A percentile compares a stretch with the other conserved stretches of the same genome.
phyloP scores from a whole-genome alignment of 2,329 filamentous ascomycete genomes.

The Ceratocystis variospora region DNA sequence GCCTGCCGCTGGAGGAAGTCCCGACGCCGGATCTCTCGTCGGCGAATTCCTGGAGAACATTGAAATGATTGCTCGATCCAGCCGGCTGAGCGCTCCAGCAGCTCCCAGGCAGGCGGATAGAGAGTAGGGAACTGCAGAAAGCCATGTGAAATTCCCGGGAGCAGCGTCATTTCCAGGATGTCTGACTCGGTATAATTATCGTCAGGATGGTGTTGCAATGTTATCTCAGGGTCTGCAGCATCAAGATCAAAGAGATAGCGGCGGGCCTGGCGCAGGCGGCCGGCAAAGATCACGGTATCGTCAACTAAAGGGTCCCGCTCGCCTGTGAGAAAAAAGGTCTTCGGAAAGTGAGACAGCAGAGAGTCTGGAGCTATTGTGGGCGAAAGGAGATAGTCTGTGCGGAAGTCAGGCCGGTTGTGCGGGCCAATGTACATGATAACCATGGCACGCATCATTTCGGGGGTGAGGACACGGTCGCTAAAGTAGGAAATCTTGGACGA shows the following conservation, averaged over 20 bases:
- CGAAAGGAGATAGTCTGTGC: slow-evolving; percentile 77
- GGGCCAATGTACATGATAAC: slow-evolving; percentile 95
- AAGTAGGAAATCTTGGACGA: slow-evolving; percentile 98
- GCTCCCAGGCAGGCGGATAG: slow-evolving; percentile 81
- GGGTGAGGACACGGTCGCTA: slow-evolving; percentile 84
- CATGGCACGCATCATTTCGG: slow-evolving; percentile 99
- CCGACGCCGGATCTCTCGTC: slow-evolving; percentile 10
- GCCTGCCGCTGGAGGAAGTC: slow-evolving; percentile 8
- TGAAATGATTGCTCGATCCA: slow-evolving; percentile 74
- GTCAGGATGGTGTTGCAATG: slow-evolving; percentile 30
- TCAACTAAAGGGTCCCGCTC: slow-evolving; percentile 92
- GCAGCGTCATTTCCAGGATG: slow-evolving; percentile 59
- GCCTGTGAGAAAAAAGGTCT: slow-evolving; percentile 85
- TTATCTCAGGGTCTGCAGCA: slow-evolving; percentile 10
- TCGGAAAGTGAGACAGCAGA: slow-evolving; percentile 75
- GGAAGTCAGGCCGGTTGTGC: slow-evolving; percentile 84
- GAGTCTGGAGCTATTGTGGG: slow-evolving; percentile 79
- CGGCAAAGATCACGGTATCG: slow-evolving; percentile 92
- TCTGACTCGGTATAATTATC: slow-evolving; percentile 22
- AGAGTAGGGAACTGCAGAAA: slow-evolving; percentile 83
- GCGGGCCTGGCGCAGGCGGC: slow-evolving; percentile 53
- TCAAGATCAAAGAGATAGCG: slow-evolving; percentile 18
- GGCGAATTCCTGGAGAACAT: slow-evolving; percentile 2
- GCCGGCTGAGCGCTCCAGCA: slow-evolving; percentile 60
- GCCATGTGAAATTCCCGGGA: slow-evolving; percentile 83